A percentile compares a stretch with the other conserved stretches of the same genome.
phyloP scores from a whole-genome alignment of 805 yeast genomes.

The Nakazawaea siamensis region DNA sequence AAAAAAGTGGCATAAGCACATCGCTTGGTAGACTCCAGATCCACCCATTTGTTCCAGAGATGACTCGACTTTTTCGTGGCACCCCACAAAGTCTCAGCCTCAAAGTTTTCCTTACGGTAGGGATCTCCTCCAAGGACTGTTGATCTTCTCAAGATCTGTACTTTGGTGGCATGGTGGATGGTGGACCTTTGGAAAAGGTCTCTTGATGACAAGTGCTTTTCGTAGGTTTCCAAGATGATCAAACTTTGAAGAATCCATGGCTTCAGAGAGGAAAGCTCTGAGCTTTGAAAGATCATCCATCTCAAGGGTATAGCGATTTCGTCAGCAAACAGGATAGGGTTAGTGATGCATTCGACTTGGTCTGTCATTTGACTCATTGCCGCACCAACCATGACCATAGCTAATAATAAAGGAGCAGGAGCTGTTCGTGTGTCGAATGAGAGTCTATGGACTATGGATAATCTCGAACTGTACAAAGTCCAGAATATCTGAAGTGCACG shows the following conservation, averaged over 20 bases:
- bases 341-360: constrained; percentile 2
- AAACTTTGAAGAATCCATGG: constrained; percentile 43
- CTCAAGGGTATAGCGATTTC: constrained; percentile 35
- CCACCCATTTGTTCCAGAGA: constrained; percentile 55
- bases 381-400: constrained; percentile 54
- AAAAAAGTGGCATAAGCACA: constrained; percentile 32
- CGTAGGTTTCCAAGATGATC: constrained; percentile 37
- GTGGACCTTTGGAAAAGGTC: constrained; percentile 42
- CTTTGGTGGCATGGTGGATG: constrained; percentile 42
- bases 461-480: constrained; percentile 52
- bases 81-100: constrained; percentile 15
- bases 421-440: constrained; percentile 42
- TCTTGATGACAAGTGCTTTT: constrained; percentile 34
- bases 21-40: constrained; percentile 65
- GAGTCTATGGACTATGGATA: constrained; percentile 50
- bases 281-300: constrained; percentile 35
- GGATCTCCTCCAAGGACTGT: constrained; percentile 38
- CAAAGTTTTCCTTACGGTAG: constrained; percentile 20
- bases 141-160: constrained; percentile 39
- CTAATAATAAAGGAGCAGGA: constrained; percentile 40
- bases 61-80: constrained; percentile 12
- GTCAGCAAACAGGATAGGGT: constrained; percentile 21
- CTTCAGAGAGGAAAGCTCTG: constrained; percentile 35
- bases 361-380: constrained; percentile 23
- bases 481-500: constrained; percentile 35